A percentile compares a stretch with the other conserved stretches of the same genome.
phyloP scores from a whole-genome alignment of 2,329 filamentous ascomycete genomes.

The Aspergillus cejpii region DNA sequence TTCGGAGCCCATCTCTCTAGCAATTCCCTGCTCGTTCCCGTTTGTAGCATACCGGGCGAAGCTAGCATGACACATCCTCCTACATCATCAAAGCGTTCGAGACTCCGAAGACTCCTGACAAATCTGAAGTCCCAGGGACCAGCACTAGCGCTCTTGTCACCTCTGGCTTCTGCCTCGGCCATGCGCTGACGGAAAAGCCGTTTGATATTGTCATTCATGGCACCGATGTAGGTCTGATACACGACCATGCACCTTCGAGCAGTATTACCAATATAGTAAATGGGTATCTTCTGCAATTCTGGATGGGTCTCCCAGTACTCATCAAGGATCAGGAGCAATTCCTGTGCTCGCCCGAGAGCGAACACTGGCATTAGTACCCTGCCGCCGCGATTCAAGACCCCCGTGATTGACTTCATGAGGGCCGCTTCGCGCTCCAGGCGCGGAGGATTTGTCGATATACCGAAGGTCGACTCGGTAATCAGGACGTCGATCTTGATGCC shows the following conservation, averaged over 20 bases:
- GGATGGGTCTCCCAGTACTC: slow-evolving; percentile 92
- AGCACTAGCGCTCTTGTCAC: slow-evolving; percentile 61
- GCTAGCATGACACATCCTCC: slow-evolving; percentile 96
- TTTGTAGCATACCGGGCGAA: slow-evolving; percentile 96
- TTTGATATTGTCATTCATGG: slow-evolving; percentile 99
- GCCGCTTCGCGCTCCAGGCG: slow-evolving; percentile 84
- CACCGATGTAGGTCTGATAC: slow-evolving; percentile 95
- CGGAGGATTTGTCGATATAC: slow-evolving; percentile 87
- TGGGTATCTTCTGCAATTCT: slow-evolving; percentile 83
- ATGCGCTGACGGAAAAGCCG: slow-evolving; percentile 87
- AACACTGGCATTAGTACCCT: slow-evolving; percentile 93
- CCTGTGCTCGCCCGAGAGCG: slow-evolving; percentile 86
- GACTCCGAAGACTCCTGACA: slow-evolving; percentile 81
- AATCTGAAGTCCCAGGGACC: slow-evolving; percentile 96
- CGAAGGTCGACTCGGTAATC: slow-evolving; percentile 96
- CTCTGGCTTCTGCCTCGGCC: slow-evolving; percentile 77
- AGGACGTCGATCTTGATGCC: slow-evolving; percentile 90
- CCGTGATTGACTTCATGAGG: slow-evolving; percentile 91
- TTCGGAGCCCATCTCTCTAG: slow-evolving; percentile 94
- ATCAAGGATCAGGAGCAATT: slow-evolving; percentile 87
- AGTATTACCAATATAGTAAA: slow-evolving; percentile 95
- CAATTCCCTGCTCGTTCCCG: slow-evolving; percentile 84
- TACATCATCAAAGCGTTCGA: slow-evolving; percentile 93
- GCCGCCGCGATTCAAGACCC: slow-evolving; percentile 82
- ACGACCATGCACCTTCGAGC: slow-evolving; percentile 97